These are phyloP conservation scores for Nemania diffusa DNA, from an alignment of 2,329 filamentous ascomycete species.

Conservation along the genomic window DNA sequence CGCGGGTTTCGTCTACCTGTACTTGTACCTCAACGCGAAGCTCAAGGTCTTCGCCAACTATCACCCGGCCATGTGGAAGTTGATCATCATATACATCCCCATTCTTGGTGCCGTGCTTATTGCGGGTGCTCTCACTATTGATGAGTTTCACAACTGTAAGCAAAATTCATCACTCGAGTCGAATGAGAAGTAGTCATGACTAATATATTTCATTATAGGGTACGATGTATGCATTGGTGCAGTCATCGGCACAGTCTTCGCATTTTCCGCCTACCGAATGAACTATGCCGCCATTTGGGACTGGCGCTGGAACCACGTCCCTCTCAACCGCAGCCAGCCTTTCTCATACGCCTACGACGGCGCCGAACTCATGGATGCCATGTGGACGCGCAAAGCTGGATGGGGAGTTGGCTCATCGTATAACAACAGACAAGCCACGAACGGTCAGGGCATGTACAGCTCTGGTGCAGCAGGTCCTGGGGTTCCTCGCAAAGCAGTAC, in stretches of 20 bases:
- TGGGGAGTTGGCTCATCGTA: constrained; percentile 62
- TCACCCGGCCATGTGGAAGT: constrained; percentile 79
- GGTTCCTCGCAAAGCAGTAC: constrained; percentile 42
- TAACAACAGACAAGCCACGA: constrained; percentile 42
- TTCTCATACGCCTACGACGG: constrained; percentile 61
- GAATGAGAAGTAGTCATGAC: neutral
- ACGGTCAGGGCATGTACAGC: constrained; percentile 23
- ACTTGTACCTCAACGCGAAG: constrained; percentile 81
- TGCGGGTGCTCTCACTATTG: constrained; percentile 75
- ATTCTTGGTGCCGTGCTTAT: constrained; percentile 75
- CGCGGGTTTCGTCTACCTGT: constrained; percentile 75
- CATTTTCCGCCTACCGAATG: constrained; percentile 74
- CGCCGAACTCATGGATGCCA: constrained; percentile 62
- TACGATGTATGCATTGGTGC: constrained; percentile 77
- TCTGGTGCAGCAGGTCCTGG: constrained; percentile 24
- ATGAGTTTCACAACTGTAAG: constrained; percentile 76
- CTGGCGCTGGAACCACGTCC: constrained; percentile 73
- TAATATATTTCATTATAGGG: constrained; percentile 43
- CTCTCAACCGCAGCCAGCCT: constrained; percentile 66
- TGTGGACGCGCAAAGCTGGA: constrained; percentile 68
- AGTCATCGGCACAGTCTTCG: constrained; percentile 72
- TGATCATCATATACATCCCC: constrained; percentile 71
- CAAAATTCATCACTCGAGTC: neutral
- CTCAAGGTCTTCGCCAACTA: constrained; percentile 79
- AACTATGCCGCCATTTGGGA: constrained; percentile 75